Evolutionary conservation across 208 protist species (phyloP).

Genomic region (Leishmania gerbilli): DNA sequence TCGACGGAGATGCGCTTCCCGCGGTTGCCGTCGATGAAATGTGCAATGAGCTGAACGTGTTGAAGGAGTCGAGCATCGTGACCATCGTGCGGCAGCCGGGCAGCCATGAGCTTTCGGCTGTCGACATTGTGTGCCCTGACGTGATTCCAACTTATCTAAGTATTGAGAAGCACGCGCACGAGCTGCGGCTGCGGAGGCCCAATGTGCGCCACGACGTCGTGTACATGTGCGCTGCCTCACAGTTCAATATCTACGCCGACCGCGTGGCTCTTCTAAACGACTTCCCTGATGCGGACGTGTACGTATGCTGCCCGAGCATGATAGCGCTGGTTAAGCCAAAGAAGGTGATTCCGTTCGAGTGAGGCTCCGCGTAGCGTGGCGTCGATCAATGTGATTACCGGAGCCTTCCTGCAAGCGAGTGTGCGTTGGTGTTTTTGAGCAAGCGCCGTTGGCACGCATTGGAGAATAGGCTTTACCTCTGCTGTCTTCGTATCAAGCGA

Average conservation of each 20-base stretch:
- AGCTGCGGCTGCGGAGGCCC: conserved; percentile 40
- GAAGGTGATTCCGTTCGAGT: conserved; percentile 39
- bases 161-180: conserved; percentile 63
- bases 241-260: conserved; percentile 58
- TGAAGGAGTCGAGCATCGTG: conserved; percentile 43
- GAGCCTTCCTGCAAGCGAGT: neutral
- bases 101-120: conserved; percentile 35
- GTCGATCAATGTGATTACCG: neutral
- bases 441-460: neutral
- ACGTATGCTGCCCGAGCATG: conserved; percentile 76
- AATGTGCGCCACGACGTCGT: conserved; percentile 72
- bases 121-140: conserved; percentile 52
- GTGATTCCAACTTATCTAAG: conserved; percentile 58
- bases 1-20: conserved; percentile 76
- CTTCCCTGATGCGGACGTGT: conserved; percentile 83
- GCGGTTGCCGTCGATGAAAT: conserved; percentile 58
- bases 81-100: conserved; percentile 53
- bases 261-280: conserved; percentile 48
- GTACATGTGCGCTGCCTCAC: conserved; percentile 72
- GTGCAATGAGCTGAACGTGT: conserved; percentile 57
- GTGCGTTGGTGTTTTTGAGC: neutral
- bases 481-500: neutral
- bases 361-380: neutral
- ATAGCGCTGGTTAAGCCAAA: conserved; percentile 60
- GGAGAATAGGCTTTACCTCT: neutral